Evolutionary conservation across 495 filamentous ascomycete species (phyloP).

Genomic region (Rhypophila decipiens): DNA sequence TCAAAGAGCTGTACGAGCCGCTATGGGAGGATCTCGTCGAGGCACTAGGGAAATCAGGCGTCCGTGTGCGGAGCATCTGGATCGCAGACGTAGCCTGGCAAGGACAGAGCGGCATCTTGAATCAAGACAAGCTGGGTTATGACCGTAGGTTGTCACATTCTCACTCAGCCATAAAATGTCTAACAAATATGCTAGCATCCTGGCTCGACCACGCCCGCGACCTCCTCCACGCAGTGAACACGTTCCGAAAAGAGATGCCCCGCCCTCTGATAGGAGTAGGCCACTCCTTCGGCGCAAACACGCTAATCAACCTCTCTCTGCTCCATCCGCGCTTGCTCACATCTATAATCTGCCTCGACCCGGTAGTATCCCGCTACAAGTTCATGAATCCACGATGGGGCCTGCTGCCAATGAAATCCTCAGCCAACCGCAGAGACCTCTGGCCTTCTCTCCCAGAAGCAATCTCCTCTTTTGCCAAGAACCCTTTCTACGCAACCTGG

Average conservation of each 20-base stretch:
- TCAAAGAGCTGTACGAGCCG: constrained; percentile 88
- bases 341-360: constrained; percentile 73
- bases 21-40: constrained; percentile 71
- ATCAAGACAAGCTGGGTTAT: constrained; percentile 67
- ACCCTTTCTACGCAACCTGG: constrained; percentile 66
- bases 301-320: constrained; percentile 56
- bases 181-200: constrained; percentile 41
- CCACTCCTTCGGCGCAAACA: constrained; percentile 79
- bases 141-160: constrained; percentile 51
- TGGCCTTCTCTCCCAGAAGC: constrained; percentile 67
- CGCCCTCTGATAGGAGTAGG: constrained; percentile 85
- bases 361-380: constrained; percentile 48
- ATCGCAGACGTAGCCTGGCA: constrained; percentile 77
- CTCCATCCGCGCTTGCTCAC: constrained; percentile 79
- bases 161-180: background rate
- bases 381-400: constrained; percentile 22
- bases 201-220: constrained; percentile 89
- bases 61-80: constrained; percentile 75
- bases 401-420: constrained; percentile 18
- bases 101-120: constrained; percentile 67
- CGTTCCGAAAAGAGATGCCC: constrained; percentile 75
- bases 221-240: constrained; percentile 79
- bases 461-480: constrained; percentile 49
- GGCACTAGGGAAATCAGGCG: constrained; percentile 39
- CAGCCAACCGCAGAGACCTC: constrained; percentile 57